Evolutionary conservation across 805 yeast genomes (phyloP).

Genomic region (Schwanniomyces pseudopolymorphus): DNA sequence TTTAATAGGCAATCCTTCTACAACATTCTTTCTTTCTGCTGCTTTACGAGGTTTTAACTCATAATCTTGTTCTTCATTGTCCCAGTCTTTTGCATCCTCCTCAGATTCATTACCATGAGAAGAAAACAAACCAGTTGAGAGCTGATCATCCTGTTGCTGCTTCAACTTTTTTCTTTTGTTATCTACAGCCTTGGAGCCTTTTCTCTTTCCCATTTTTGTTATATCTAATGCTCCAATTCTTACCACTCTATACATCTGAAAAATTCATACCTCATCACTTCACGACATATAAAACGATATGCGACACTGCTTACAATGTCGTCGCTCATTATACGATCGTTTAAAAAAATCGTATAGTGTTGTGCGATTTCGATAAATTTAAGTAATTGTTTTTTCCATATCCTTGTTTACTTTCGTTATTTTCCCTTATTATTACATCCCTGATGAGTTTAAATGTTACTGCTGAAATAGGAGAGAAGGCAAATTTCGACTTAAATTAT

Average conservation of each 20-base stretch:
- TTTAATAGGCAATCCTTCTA: constrained; percentile 81
- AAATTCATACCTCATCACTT: constrained; percentile 8
- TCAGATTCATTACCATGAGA: constrained; percentile 7
- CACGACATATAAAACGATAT: neutral
- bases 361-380: neutral
- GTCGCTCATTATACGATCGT: constrained; percentile 2
- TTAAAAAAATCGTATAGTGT: neutral
- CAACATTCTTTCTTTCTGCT: constrained; percentile 36
- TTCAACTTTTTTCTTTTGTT: constrained; percentile 35
- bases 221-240: neutral
- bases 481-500: constrained; percentile 2
- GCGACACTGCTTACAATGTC: neutral
- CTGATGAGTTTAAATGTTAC: constrained; percentile 5
- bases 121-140: constrained; percentile 36
- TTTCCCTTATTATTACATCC: neutral
- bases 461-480: constrained; percentile 1
- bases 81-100: constrained; percentile 46
- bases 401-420: neutral
- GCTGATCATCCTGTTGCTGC: constrained; percentile 42
- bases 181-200: constrained; percentile 18
- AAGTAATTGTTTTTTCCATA: neutral
- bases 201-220: constrained; percentile 33
- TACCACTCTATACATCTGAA: neutral
- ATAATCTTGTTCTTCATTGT: constrained; percentile 76
- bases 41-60: constrained; percentile 69